Evolutionary conservation across 169 alveolate genomes (phyloP), one percentile per base, ranked within the genome.

Genomic region (Prorocentrum cordatum): DNA sequence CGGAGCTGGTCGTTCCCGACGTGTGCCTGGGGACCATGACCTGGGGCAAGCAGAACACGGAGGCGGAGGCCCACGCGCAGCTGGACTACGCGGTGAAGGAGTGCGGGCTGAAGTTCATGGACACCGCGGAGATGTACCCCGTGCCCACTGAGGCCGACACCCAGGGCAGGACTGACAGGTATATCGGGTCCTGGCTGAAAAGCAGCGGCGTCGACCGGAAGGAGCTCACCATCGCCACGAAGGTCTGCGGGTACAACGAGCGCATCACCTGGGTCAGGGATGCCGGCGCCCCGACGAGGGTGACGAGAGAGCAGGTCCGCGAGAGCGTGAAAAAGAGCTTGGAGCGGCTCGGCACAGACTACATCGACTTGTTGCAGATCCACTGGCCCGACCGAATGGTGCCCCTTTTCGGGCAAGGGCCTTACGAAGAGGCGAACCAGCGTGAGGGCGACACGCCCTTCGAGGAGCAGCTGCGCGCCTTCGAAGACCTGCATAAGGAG

Each of bases 1-100:
- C n/a, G n/a, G 95, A 94, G 66, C 59, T 94, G 73, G 93, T 89
- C 31, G 95, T 93, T 12, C 93, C 97, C 10, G 96, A 95, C 79
- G 89, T 95, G 6, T 93, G 96, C 54, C 62, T 95, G 94, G 97
- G 97, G 20, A 95, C 97, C 6, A 95, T 95, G 97, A 93, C 94
- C 24, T 93, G 94, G 71, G 97, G 97, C n/a, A 73, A 83, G 27
- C 93, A 89, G 24, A 92, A 92, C 79, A 92, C 84, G 24, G 92
- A 93, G 54, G 94, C 92, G 38, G 93, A 89, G 66, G 94, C 96
- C 7, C 92, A 91, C 50, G 84, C 88, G 66, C 84, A 94, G 58
- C 91, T 95, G 86, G 95, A 94, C 82, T 94, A 94, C 80, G 96
- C 96, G 0, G 83, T 62, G 42, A 45, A 59, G 27, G 79, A 59